These are phyloP conservation scores for Persicaria maculosa DNA, from an alignment of 148 eudicot species.

Conservation along the genomic window DNA sequence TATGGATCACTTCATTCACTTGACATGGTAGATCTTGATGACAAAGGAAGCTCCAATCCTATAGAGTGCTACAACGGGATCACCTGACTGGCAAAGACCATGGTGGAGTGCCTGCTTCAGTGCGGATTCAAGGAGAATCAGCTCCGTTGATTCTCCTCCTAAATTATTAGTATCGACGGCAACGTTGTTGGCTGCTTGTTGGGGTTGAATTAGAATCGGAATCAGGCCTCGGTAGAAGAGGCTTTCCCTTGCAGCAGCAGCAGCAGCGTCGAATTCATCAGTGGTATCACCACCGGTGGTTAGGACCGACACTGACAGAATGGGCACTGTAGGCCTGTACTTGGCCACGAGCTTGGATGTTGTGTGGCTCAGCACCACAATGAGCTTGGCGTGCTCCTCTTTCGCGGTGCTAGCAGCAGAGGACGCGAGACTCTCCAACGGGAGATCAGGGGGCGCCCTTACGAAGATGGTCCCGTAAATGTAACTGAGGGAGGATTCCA, in stretches of 20 bases:
- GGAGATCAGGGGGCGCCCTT: slow-evolving; percentile 65
- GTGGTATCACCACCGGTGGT: slow-evolving; percentile 21
- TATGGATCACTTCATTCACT: slow-evolving; percentile 21
- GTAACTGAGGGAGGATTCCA: slow-evolving; percentile 64
- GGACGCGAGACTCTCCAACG: slow-evolving; percentile 76
- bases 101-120: slow-evolving; percentile 50
- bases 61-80: slow-evolving; percentile 71
- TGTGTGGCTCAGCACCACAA: slow-evolving; percentile 71
- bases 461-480: slow-evolving; percentile 40
- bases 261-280: slow-evolving; percentile 52
- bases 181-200: too few relatives aligned
- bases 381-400: slow-evolving; percentile 76
- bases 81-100: slow-evolving; percentile 59
- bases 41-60: slow-evolving; percentile 82
- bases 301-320: slow-evolving; percentile 64
- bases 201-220: slow-evolving; percentile 71
- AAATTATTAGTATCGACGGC: too few relatives aligned
- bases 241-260: slow-evolving; percentile 62
- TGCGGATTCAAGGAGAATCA: slow-evolving; percentile 56
- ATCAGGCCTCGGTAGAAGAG: slow-evolving; percentile 59
- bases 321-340: slow-evolving; percentile 74
- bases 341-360: slow-evolving; percentile 69
- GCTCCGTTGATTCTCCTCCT: slow-evolving; percentile 82
- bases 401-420: slow-evolving; percentile 83
- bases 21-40: slow-evolving; percentile 72